Conservation (phyloP, 495 filamentous ascomycete species). For the Xylaria flabelliformis region DNA sequence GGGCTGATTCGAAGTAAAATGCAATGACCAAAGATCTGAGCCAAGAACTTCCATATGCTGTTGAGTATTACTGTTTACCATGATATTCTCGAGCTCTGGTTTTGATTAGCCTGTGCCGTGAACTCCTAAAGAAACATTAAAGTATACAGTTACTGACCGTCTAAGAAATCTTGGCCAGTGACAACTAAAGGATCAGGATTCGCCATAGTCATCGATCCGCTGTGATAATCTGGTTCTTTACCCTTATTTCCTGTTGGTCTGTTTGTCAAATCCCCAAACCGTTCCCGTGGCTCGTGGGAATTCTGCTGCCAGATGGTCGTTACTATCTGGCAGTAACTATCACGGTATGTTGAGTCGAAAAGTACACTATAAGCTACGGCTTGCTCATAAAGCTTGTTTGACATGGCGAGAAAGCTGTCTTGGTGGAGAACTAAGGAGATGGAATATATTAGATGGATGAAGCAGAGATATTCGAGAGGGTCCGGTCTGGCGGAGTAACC, state of each 20-base stretch:
- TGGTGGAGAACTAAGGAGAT: constrained; percentile 52
- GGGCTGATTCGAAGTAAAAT: constrained; percentile 37
- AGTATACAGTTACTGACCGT: constrained; percentile 43
- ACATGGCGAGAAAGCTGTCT: constrained; percentile 35
- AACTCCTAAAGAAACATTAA: neutral
- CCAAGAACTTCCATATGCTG: constrained; percentile 38
- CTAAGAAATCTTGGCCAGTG: constrained; percentile 54
- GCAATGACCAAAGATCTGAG: constrained; percentile 45
- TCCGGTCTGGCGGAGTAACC: constrained; percentile 40
- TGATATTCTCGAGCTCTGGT: constrained; percentile 51
- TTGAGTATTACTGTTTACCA: constrained; percentile 38
- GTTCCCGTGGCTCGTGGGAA: constrained; percentile 26
- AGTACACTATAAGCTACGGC: constrained; percentile 44
- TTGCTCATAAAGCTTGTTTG: constrained; percentile 47
- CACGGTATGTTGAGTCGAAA: constrained; percentile 37
- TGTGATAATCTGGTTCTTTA: constrained; percentile 42
- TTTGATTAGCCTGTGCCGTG: constrained; percentile 10
- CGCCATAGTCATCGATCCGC: constrained; percentile 13
- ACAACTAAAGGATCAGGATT: constrained; percentile 37
- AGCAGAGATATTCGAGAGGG: constrained; percentile 49
- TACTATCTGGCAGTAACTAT: constrained; percentile 44
- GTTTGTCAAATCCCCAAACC: constrained; percentile 12
- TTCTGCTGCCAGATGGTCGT: constrained; percentile 49
- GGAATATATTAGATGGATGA: constrained; percentile 53
- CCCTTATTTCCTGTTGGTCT: constrained; percentile 45